Evolutionary conservation across 2,329 filamentous ascomycete genomes (phyloP), one percentile per base, ranked within the genome.

Genomic region (Pestalotiopsis sp.): DNA sequence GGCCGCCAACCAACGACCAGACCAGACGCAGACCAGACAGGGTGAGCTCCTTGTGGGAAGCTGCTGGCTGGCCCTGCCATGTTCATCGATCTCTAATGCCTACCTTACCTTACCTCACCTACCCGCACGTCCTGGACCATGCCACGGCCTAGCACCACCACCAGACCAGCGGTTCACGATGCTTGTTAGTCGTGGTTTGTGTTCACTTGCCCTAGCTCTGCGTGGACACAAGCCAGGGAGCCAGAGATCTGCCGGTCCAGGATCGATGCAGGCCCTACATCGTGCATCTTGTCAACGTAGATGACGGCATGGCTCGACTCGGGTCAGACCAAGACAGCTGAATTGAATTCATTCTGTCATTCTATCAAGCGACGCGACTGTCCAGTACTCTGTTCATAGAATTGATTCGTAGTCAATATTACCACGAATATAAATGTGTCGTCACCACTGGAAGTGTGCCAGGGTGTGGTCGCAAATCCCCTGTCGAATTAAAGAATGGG

Each of bases 241-340:
- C 23, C 38, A 39, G 23, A 66, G 65, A 67, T 67, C 66, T 67
- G 66, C 66, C 66, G 66, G 66, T 25, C 66, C 61, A 62, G 66
- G 66, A 58, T 67, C 23, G 59, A 67, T 67, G 66, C 66, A 67
- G 39, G 56, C 66, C 20, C 60, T 67, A 36, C 57, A 63, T 59
- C 56, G 31, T 62, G 59, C 66, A 63, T 36, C 38, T 58, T 25
- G 31, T 58, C 25, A 36, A 62, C 5, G 38, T 25, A n/a, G 39
- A 27, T 39, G 14, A 52, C 20, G 45, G 45, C 20, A 52, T 52
- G 45, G 17, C 7, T 52, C 17, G 45, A 52, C 17, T 52, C 14
- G 3, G 20, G 45, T 52, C 45, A 52, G 45, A 52, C 7, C 45
- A 52, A 20, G 6, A 52, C 45, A 20, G 17, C 45, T 52, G 45